These are phyloP conservation scores for Fusarium nanum DNA, from an alignment of 2,329 filamentous ascomycete species.

Conservation along the genomic window DNA sequence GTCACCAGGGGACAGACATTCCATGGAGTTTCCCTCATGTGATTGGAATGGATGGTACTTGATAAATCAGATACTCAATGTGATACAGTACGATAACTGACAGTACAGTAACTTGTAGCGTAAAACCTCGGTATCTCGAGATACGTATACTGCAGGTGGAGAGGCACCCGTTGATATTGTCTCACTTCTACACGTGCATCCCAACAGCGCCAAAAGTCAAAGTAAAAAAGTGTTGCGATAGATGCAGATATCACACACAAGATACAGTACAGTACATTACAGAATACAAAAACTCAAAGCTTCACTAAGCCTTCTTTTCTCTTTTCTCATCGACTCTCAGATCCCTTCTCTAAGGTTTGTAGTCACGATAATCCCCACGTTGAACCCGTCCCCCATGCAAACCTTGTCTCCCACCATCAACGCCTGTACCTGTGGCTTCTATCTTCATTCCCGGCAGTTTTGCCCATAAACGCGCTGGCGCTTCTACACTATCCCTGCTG, in stretches of 20 bases:
- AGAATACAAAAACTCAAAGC: background rate
- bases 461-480: constrained; percentile 5
- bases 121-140: background rate
- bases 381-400: background rate
- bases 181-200: background rate
- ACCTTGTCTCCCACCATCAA: constrained; percentile 27
- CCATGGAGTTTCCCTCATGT: background rate
- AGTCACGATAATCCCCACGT: constrained; percentile 8
- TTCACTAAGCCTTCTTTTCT: constrained; percentile 4
- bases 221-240: constrained; percentile 5
- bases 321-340: background rate
- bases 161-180: constrained; percentile 9
- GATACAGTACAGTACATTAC: background rate
- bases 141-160: constrained; percentile 1
- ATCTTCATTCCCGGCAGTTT: background rate
- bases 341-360: background rate
- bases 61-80: background rate
- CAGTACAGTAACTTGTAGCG: background rate
- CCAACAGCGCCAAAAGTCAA: background rate
- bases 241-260: background rate
- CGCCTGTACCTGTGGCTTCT: constrained; percentile 8
- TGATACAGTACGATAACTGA: background rate
- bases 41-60: background rate
- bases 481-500: background rate
- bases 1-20: background rate